Evolutionary conservation across 1,139 yeast genomes (phyloP).

Genomic region (Oligophagozyma castellii): DNA sequence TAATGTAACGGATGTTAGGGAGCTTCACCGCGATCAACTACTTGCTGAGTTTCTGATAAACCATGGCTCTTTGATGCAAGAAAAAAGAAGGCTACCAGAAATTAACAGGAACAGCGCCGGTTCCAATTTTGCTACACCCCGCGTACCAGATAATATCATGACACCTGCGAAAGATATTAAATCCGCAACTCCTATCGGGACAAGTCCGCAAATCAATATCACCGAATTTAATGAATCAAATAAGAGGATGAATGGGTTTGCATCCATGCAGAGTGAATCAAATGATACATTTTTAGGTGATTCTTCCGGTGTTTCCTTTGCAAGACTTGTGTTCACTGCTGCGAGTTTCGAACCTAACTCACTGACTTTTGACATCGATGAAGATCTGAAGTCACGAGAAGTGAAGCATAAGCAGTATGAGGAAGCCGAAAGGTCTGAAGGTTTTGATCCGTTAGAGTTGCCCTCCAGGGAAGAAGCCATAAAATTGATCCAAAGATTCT

Average conservation of each 20-base stretch:
- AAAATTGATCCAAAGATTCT: slow-evolving; percentile 49
- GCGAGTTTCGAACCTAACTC: slow-evolving; percentile 40
- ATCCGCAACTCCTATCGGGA: slow-evolving; percentile 4
- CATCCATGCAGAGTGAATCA: slow-evolving; percentile 16
- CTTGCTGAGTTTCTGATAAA: slow-evolving; percentile 15
- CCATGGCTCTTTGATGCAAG: slow-evolving; percentile 13
- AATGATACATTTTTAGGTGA: slow-evolving; percentile 36
- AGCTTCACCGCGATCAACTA: slow-evolving; percentile 9
- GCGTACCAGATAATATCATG: slow-evolving; percentile 2
- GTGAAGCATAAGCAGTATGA: slow-evolving; percentile 11
- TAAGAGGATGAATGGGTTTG: slow-evolving; percentile 11
- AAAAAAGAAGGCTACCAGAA: neutral
- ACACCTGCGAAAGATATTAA: neutral
- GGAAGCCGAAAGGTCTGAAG: slow-evolving; percentile 7
- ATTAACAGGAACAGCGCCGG: neutral
- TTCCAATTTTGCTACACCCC: neutral
- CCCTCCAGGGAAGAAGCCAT: slow-evolving; percentile 68
- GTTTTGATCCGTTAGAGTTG: slow-evolving; percentile 23
- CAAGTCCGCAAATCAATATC: slow-evolving; percentile 4
- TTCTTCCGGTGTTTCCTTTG: slow-evolving; percentile 56
- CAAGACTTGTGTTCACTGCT: slow-evolving; percentile 63
- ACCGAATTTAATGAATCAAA: slow-evolving; percentile 15
- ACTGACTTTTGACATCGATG: slow-evolving; percentile 11
- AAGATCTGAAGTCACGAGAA: slow-evolving; percentile 14
- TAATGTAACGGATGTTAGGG: slow-evolving; percentile 10